A percentile compares a stretch with the other conserved stretches of the same genome.
Conservation (phyloP, 805 yeast species). For the Ascoidea rubescens region DNA sequence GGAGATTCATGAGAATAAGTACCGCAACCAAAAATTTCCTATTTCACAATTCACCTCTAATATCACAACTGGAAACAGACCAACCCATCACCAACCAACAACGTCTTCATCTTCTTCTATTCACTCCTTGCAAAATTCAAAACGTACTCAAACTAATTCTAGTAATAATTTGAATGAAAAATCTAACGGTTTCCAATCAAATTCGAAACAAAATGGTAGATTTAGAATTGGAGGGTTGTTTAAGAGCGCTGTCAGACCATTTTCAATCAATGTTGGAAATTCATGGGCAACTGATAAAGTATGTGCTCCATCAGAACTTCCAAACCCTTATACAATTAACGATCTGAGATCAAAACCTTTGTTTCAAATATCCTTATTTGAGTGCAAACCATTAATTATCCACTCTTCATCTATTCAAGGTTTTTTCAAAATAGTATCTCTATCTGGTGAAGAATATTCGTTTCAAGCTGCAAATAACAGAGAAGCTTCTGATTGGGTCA, state of each 20-base stretch:
- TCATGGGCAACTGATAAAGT: constrained; percentile 29
- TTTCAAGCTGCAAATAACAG: constrained; percentile 51
- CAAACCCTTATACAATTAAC: constrained; percentile 28
- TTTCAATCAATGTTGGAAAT: constrained; percentile 34
- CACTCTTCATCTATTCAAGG: constrained; percentile 24
- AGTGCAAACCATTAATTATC: constrained; percentile 21
- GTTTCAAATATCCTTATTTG: constrained; percentile 29
- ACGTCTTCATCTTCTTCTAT: neutral
- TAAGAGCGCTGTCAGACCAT: constrained; percentile 39
- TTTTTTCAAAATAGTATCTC: constrained; percentile 28
- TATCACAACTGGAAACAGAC: neutral
- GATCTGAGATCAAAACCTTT: constrained; percentile 37
- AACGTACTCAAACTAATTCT: neutral
- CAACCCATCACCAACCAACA: neutral
- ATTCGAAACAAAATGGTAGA: constrained; percentile 13
- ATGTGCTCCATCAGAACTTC: constrained; percentile 42
- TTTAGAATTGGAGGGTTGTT: constrained; percentile 46
- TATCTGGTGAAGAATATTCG: constrained; percentile 37
- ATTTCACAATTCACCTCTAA: neutral
- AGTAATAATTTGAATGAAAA: neutral
- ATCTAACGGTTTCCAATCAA: neutral
- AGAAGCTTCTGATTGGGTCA: constrained; percentile 69
- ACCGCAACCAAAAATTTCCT: neutral
- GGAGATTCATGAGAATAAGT: constrained; percentile 22
- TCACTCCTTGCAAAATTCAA: neutral